Conservation (phyloP, 148 eudicot species). For the Chenopodium quinoa region DNA sequence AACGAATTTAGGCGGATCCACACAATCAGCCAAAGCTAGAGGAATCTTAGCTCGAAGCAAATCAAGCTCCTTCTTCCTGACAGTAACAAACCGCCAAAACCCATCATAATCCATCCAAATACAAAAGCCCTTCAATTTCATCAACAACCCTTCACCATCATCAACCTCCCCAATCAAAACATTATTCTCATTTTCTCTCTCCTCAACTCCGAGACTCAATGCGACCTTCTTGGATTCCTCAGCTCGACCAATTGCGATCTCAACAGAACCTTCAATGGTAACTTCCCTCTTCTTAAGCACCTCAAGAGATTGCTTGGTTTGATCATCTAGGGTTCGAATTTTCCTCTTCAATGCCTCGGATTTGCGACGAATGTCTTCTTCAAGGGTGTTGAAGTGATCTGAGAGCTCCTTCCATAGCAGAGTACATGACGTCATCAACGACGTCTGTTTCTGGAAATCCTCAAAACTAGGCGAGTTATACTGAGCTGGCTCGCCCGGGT, state of each 20-base stretch:
- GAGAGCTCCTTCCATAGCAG: conserved; percentile 95
- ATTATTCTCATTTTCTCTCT: background rate
- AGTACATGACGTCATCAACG: conserved; percentile 94
- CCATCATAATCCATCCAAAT: conserved; percentile 56
- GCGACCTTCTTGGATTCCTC: conserved; percentile 44
- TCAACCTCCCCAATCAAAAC: conserved; percentile 46
- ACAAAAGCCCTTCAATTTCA: conserved; percentile 51
- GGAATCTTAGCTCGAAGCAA: conserved; percentile 53
- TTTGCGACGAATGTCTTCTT: conserved; percentile 55
- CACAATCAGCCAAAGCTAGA: conserved; percentile 52
- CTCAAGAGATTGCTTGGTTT: conserved; percentile 52
- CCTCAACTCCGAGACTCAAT: background rate
- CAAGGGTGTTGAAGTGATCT: conserved; percentile 81
- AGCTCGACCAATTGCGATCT: conserved; percentile 49
- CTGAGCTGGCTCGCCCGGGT: conserved; percentile 61
- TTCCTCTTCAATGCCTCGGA: conserved; percentile 64
- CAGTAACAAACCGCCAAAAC: conserved; percentile 68
- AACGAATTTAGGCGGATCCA: conserved; percentile 82
- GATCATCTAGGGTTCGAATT: conserved; percentile 48
- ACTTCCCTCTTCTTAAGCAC: conserved; percentile 60
- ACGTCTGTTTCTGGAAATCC: conserved; percentile 82
- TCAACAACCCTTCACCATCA: conserved; percentile 51
- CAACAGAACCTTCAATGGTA: conserved; percentile 57
- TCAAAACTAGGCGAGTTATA: conserved; percentile 57
- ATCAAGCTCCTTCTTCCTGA: conserved; percentile 78